Conservation (phyloP, 2,329 filamentous ascomycete species). For the Pseudopithomyces chartarum region DNA sequence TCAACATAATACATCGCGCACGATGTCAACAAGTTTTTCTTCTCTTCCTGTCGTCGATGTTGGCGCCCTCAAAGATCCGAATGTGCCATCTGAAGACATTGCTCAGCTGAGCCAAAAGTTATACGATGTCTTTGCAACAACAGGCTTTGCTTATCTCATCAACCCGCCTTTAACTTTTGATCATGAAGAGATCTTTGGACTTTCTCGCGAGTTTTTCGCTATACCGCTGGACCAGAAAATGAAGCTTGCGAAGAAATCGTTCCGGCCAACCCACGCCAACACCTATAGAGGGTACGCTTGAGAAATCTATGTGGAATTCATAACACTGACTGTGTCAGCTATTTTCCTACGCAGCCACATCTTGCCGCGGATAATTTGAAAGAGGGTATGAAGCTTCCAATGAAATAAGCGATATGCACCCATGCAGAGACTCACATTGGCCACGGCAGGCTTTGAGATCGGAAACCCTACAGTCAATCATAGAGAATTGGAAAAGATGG, state of each 20-base stretch:
- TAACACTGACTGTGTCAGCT: slow-evolving; percentile 33
- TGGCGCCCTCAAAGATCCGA: slow-evolving; percentile 33
- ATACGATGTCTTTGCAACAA: slow-evolving; percentile 51
- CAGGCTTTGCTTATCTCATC: slow-evolving; percentile 54
- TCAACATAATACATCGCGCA: slow-evolving; percentile 2
- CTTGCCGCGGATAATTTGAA: slow-evolving; percentile 50
- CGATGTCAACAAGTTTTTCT: slow-evolving; percentile 52
- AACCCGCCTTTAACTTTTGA: slow-evolving; percentile 50
- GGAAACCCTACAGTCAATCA: slow-evolving; percentile 35
- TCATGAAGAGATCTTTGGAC: slow-evolving; percentile 50
- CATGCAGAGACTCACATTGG: not conserved
- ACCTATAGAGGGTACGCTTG: slow-evolving; percentile 49
- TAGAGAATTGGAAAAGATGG: not conserved
- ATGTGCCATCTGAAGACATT: slow-evolving; percentile 31
- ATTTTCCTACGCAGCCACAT: slow-evolving; percentile 51
- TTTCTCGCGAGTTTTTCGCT: slow-evolving; percentile 39
- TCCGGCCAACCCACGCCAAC: slow-evolving; percentile 46
- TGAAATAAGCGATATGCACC: not conserved
- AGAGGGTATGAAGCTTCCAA: slow-evolving; percentile 26
- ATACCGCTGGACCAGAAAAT: slow-evolving; percentile 25
- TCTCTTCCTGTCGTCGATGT: slow-evolving; percentile 52
- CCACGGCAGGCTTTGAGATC: slow-evolving; percentile 50
- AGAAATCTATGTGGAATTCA: not conserved
- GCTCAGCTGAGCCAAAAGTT: slow-evolving; percentile 43
- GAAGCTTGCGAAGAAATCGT: slow-evolving; percentile 50